phyloP scores from a whole-genome alignment of 2,329 filamentous ascomycete species.

The Exophiala oligosperma region DNA sequence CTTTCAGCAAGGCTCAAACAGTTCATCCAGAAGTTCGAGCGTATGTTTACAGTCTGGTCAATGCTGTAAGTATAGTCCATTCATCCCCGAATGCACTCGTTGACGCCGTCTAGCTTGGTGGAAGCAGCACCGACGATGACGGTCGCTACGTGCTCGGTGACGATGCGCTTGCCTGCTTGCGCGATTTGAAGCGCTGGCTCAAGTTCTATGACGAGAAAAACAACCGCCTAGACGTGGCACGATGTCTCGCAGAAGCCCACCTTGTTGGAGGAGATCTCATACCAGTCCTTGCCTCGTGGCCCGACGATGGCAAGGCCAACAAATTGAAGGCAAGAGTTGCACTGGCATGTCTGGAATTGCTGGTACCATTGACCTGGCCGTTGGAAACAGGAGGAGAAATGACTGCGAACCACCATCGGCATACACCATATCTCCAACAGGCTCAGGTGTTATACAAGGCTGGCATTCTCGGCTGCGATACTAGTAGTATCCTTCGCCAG shows the following conservation, averaged over 20 bases:
- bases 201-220: conserved; percentile 91
- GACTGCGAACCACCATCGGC: conserved; percentile 89
- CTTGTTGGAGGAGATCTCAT: conserved; percentile 86
- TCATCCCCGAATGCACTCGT: conserved; percentile 17
- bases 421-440: conserved; percentile 84
- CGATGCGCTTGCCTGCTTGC: conserved; percentile 85
- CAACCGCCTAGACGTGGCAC: conserved; percentile 90
- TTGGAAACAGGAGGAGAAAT: conserved; percentile 78
- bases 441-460: conserved; percentile 89
- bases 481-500: conserved; percentile 73
- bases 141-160: conserved; percentile 87
- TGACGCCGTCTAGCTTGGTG: conserved; percentile 67
- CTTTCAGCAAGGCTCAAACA: conserved; percentile 52
- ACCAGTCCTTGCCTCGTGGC: conserved; percentile 83
- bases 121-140: conserved; percentile 74
- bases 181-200: conserved; percentile 93
- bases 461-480: conserved; percentile 79
- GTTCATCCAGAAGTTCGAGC: conserved; percentile 92
- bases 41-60: conserved; percentile 89
- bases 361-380: conserved; percentile 93
- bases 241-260: conserved; percentile 89
- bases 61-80: conserved; percentile 66
- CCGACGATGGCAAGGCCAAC: conserved; percentile 69
- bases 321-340: conserved; percentile 76
- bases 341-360: conserved; percentile 81